Evolutionary conservation across 768 basidiomycete species (phyloP).

Genomic region (Symmetrospora coprosmae): DNA sequence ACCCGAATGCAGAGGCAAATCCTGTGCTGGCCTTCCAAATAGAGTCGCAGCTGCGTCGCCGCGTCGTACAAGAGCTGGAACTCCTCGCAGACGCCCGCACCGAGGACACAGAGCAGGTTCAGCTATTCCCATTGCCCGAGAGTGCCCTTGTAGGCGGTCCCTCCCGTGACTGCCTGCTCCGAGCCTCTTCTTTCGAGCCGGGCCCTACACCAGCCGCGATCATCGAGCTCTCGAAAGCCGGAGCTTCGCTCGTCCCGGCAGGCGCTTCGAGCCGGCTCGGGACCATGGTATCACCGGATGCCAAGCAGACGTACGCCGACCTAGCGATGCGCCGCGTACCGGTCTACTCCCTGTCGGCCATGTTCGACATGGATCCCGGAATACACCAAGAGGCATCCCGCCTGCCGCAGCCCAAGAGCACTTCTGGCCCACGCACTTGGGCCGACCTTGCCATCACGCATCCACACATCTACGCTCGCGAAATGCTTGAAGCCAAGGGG

Average conservation of each 20-base stretch:
- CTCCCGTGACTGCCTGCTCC: neutral
- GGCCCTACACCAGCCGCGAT: neutral
- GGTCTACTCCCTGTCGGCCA: neutral
- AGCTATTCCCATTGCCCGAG: neutral
- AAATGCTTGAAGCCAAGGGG: neutral
- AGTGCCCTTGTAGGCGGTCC: neutral
- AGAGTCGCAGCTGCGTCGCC: neutral
- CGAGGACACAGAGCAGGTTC: neutral
- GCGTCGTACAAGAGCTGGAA: conserved; percentile 7
- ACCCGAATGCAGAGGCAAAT: neutral
- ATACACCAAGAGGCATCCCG: neutral
- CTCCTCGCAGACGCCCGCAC: neutral
- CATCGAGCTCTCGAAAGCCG: neutral
- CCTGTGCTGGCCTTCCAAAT: neutral
- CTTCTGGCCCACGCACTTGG: neutral
- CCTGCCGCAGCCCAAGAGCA: neutral
- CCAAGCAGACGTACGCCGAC: neutral
- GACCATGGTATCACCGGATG: neutral
- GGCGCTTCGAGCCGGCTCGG: neutral
- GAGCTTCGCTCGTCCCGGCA: neutral
- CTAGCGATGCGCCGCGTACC: conserved; percentile 1
- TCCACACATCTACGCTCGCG: conserved; percentile 1
- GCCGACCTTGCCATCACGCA: neutral
- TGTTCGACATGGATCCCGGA: neutral
- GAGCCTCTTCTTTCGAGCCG: neutral